These are phyloP conservation scores for Anastatica hierochuntica DNA, from an alignment of 345 rosid genomes.

Conservation along the genomic window DNA sequence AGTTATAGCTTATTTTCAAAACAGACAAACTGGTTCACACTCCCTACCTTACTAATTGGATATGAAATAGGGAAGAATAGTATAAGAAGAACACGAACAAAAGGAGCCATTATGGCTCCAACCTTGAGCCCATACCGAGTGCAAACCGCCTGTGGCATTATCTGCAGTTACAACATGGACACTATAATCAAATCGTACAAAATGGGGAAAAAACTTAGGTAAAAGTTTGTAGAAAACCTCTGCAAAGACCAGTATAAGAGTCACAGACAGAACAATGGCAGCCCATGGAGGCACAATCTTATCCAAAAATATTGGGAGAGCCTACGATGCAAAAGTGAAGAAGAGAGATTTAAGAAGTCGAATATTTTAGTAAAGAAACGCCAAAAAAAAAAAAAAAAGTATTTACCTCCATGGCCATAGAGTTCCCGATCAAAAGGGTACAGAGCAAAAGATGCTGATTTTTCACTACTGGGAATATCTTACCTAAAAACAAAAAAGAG, in stretches of 20 bases:
- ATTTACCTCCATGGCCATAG: conserved; percentile 89
- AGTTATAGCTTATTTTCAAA: too few relatives aligned
- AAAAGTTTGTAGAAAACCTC: conserved; percentile 52
- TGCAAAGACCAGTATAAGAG: conserved; percentile 75
- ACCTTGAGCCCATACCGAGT: conserved; percentile 85
- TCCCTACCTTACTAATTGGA: conserved; percentile 84
- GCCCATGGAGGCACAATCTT: conserved; percentile 75
- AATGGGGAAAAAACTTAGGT: neutral
- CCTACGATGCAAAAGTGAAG: conserved; percentile 20
- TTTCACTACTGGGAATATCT: conserved; percentile 85
- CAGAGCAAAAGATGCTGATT: conserved; percentile 91
- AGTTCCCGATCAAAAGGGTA: conserved; percentile 85
- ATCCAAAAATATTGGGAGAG: conserved; percentile 86
- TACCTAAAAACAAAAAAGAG: conserved; percentile 37
- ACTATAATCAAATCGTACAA: neutral
- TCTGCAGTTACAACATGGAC: conserved; percentile 28
- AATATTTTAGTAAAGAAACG: neutral
- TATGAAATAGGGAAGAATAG: conserved; percentile 76
- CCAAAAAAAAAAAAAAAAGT: neutral
- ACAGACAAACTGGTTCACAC: neutral
- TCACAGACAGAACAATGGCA: conserved; percentile 68
- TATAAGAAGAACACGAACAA: conserved; percentile 63
- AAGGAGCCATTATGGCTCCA: conserved; percentile 81
- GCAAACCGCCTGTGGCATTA: conserved; percentile 86
- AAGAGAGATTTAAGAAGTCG: neutral